These are phyloP conservation scores for Penicillium lividum DNA, from an alignment of 495 filamentous ascomycete genomes.

Conservation along the genomic window DNA sequence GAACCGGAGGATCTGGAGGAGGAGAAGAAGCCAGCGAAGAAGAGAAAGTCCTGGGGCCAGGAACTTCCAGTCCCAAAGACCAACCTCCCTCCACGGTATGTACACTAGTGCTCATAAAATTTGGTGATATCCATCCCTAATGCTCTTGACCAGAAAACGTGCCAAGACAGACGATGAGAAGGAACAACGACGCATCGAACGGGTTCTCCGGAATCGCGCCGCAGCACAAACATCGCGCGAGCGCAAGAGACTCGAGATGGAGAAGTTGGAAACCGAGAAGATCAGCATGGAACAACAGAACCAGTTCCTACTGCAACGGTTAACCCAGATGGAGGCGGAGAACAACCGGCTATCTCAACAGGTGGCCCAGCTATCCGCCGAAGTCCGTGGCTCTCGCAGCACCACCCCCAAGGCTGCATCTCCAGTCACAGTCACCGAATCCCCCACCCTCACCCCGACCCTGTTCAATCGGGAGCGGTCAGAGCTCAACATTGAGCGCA, in stretches of 20 bases:
- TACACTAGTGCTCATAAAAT: background rate
- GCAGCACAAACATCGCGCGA: slow-evolving; percentile 96
- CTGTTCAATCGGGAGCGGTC: slow-evolving; percentile 60
- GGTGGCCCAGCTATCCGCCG: slow-evolving; percentile 62
- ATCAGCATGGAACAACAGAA: slow-evolving; percentile 66
- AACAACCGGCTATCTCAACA: slow-evolving; percentile 66
- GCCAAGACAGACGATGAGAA: slow-evolving; percentile 99
- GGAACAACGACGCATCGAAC: slow-evolving; percentile 95
- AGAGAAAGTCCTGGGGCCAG: slow-evolving; percentile 99
- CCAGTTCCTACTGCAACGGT: slow-evolving; percentile 64
- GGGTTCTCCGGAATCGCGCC: slow-evolving; percentile 91
- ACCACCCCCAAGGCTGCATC: slow-evolving; percentile 41
- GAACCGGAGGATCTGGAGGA: slow-evolving; percentile 31
- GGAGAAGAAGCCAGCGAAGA: slow-evolving; percentile 85
- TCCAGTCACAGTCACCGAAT: slow-evolving; percentile 38
- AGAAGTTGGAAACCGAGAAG: slow-evolving; percentile 80
- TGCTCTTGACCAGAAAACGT: slow-evolving; percentile 66
- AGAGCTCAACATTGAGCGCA: slow-evolving; percentile 49
- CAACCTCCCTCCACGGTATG: slow-evolving; percentile 90
- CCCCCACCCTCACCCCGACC: slow-evolving; percentile 48
- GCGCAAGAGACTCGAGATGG: slow-evolving; percentile 91
- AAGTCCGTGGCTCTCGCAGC: slow-evolving; percentile 55
- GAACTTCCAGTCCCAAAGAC: slow-evolving; percentile 96
- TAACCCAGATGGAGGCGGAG: slow-evolving; percentile 63
- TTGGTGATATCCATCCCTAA: background rate